These are phyloP conservation scores for Pythium plurisporium DNA, from an alignment of 352 stramenopile species.

Conservation along the genomic window DNA sequence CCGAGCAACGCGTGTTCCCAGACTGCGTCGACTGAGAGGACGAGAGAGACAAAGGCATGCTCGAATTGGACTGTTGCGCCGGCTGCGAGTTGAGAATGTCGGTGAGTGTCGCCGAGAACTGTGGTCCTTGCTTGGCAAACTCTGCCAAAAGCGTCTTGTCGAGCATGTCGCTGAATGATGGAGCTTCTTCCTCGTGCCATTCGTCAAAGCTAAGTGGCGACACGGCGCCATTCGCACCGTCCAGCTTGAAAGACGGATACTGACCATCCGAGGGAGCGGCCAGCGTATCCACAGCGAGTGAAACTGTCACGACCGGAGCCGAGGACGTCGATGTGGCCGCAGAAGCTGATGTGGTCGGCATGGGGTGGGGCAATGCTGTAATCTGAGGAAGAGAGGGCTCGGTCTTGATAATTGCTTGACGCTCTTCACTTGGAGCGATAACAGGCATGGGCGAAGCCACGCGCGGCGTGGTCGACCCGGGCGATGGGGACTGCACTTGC, in stretches of 20 bases:
- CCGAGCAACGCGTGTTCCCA: constrained; percentile 33
- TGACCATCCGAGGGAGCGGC: background rate
- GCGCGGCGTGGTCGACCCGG: background rate
- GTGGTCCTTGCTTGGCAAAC: constrained; percentile 34
- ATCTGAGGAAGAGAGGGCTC: background rate
- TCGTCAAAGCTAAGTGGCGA: constrained; percentile 63
- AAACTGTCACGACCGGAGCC: background rate
- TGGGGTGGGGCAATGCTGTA: background rate
- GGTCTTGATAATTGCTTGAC: background rate
- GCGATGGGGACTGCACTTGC: background rate
- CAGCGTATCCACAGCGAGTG: constrained; percentile 5
- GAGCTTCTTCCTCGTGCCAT: constrained; percentile 39
- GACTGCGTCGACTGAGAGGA: constrained; percentile 3
- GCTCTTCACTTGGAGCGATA: background rate
- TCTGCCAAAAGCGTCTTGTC: constrained; percentile 41
- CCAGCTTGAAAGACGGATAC: constrained; percentile 14
- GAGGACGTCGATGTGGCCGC: background rate
- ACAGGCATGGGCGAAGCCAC: too few relatives aligned
- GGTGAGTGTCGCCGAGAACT: constrained; percentile 20
- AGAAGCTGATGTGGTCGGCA: background rate
- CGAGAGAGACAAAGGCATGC: background rate
- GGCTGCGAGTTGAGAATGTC: constrained; percentile 6
- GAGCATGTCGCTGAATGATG: constrained; percentile 36
- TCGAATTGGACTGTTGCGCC: background rate
- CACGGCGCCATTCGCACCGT: constrained; percentile 10